A percentile compares a stretch with the other conserved stretches of the same genome.
phyloP scores from a whole-genome alignment of 495 filamentous ascomycete species.

The Podospora pseudopauciseta region DNA sequence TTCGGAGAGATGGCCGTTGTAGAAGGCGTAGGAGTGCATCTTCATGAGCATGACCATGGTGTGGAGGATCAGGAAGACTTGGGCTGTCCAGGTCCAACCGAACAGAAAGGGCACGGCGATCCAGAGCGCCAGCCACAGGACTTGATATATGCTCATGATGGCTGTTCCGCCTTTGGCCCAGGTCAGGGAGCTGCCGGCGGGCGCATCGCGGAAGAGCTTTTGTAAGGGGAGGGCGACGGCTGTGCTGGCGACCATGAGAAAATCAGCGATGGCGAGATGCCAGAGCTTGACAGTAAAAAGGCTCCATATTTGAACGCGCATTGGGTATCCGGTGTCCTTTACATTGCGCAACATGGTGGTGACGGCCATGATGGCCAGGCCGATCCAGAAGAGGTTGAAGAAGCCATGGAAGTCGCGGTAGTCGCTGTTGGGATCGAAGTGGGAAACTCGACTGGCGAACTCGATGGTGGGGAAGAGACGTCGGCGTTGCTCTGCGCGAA shows the following conservation, averaged over 20 bases:
- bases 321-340: slow-evolving; percentile 85
- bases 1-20: slow-evolving; percentile 91
- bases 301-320: slow-evolving; percentile 80
- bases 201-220: slow-evolving; percentile 52
- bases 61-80: slow-evolving; percentile 92
- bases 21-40: slow-evolving; percentile 97
- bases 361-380: slow-evolving; percentile 91
- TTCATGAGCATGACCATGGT: slow-evolving; percentile 93
- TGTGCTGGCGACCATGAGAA: slow-evolving; percentile 76
- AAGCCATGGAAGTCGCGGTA: slow-evolving; percentile 95
- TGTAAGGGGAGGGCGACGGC: slow-evolving; percentile 72
- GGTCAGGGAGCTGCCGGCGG: slow-evolving; percentile 52
- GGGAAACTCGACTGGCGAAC: slow-evolving; percentile 87
- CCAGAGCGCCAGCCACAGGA: slow-evolving; percentile 77
- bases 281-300: slow-evolving; percentile 83
- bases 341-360: slow-evolving; percentile 87
- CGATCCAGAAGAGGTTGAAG: slow-evolving; percentile 97
- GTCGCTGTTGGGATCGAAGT: slow-evolving; percentile 90
- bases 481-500: slow-evolving; percentile 73
- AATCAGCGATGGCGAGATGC: slow-evolving; percentile 79
- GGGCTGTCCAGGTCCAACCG: slow-evolving; percentile 89
- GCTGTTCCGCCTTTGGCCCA: slow-evolving; percentile 76
- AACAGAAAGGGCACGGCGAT: slow-evolving; percentile 82
- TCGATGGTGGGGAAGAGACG: slow-evolving; percentile 95
- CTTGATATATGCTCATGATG: slow-evolving; percentile 78